Evolutionary conservation across 2,329 filamentous ascomycete species (phyloP), one percentile per base, ranked within the genome.

Genomic region (Cladosporium phlei): DNA sequence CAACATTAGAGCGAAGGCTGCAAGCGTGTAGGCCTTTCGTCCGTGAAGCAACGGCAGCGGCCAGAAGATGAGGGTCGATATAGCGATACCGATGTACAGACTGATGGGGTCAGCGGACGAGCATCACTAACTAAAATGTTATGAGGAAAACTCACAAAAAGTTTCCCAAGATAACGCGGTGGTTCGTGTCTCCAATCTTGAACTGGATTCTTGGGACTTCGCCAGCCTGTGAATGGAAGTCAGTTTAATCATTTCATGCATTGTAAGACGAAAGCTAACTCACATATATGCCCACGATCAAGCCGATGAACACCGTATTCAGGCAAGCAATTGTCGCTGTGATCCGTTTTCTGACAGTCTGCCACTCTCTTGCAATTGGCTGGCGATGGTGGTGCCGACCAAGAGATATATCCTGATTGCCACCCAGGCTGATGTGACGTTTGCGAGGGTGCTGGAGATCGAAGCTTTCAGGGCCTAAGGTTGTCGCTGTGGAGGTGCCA

Each of bases 161-260:
- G 55, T 90, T 90, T 3, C 86, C 86, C 27, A 87, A 71, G 21
- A 88, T 80, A 2, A 80, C 75, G 49, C 78, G 73, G 56, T 88
- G 84, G 34, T 78, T 68, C 50, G 82, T 74, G 56, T 89, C 85
- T 19, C 80, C 80, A 52, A 90, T 78, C 56, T 81, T 82, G 62
- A 88, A 88, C 60, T 89, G 85, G 20, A 90, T 86, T 3, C 81
- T 79, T n/a, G 86, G 85, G 1, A 88, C 85, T 55, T 88, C 76
- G 3, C 86, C 86, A 46, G 84, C 82, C 69, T 70, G 25, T 19
- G 10, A 24, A 28, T 19, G 10, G 22, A 28, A 17, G 40, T 37
- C 38, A 43, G 37, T 12, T 6, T n/a, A 7, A 20, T 21, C 9
- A 16, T 11, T 16, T n/a, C n/a, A n/a, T n/a, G n/a, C n/a, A n/a